These are phyloP conservation scores for Phytophthora constricta DNA, from an alignment of 352 stramenopile species.

Conservation along the genomic window DNA sequence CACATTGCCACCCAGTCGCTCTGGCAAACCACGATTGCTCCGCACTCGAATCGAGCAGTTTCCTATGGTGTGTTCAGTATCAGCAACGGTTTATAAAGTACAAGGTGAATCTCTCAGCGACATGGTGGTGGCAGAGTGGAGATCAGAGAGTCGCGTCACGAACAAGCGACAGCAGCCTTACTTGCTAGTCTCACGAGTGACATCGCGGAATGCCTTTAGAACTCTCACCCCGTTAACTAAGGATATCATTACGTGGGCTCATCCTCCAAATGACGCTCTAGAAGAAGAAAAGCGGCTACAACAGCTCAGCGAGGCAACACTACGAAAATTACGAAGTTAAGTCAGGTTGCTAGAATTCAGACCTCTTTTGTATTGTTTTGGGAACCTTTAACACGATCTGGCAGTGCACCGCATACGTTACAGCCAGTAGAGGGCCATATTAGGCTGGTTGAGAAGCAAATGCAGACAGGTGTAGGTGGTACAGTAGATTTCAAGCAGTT, in stretches of 20 bases:
- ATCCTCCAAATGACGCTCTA: not conserved
- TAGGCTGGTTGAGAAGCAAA: no score
- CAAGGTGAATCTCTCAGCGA: not conserved
- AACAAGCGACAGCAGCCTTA: slow-evolving; percentile 1
- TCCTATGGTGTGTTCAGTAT: not conserved
- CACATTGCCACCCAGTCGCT: not conserved
- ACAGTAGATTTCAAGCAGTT: no score
- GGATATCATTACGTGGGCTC: not conserved
- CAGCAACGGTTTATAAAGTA: not conserved
- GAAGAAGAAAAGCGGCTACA: not conserved
- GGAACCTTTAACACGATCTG: no score
- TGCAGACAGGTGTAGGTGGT: no score
- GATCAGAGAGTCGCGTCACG: not conserved
- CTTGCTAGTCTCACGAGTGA: not conserved
- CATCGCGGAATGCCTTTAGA: not conserved
- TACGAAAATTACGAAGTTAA: not conserved
- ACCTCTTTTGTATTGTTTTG: no score
- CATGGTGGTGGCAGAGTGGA: not conserved
- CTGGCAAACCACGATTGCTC: not conserved
- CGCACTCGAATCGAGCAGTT: not conserved
- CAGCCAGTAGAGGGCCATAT: no score
- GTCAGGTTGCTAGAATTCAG: no score
- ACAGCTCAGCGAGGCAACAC: not conserved
- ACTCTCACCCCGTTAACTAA: not conserved
- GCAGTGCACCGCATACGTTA: no score